phyloP scores from a whole-genome alignment of 257 asterid species.

The Paraleonurus japonicus region DNA sequence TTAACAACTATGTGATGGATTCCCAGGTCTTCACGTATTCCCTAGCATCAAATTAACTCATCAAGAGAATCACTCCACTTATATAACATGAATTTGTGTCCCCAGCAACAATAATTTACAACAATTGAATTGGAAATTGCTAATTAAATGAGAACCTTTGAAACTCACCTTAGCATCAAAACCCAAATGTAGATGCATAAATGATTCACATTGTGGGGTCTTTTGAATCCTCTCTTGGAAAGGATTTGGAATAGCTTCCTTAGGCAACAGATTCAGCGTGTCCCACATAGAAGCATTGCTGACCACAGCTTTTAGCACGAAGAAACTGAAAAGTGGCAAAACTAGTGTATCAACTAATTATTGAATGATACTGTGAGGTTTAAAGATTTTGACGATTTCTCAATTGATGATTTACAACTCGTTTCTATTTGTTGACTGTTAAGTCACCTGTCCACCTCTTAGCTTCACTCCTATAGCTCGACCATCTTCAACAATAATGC shows the following conservation, averaged over 20 bases:
- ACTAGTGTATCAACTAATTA: neutral
- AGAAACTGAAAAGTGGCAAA: constrained; percentile 55
- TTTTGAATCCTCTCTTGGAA: constrained; percentile 53
- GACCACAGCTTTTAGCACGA: constrained; percentile 84
- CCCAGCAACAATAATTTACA: neutral
- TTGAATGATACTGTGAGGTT: neutral
- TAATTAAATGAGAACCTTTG: neutral
- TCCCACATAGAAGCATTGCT: constrained; percentile 99
- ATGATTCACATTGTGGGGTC: constrained; percentile 94
- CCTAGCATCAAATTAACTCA: constrained; percentile 37
- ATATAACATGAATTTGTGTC: neutral
- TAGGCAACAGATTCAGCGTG: constrained; percentile 68
- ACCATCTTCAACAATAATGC: constrained; percentile 77
- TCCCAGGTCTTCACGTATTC: constrained; percentile 71
- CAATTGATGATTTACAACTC: neutral
- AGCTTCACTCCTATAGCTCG: constrained; percentile 90
- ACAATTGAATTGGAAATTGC: neutral
- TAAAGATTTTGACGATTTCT: neutral
- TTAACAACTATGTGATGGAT: constrained; percentile 95
- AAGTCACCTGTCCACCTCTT: constrained; percentile 83
- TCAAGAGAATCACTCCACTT: neutral
- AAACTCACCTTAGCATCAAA: constrained; percentile 72
- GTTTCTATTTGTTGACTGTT: neutral
- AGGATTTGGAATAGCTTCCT: constrained; percentile 63
- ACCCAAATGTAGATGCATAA: constrained; percentile 98